Base-by-base conservation (phyloP, 1,284 basidiomycete genomes). In the Pyrrhoderma noxium region DNA sequence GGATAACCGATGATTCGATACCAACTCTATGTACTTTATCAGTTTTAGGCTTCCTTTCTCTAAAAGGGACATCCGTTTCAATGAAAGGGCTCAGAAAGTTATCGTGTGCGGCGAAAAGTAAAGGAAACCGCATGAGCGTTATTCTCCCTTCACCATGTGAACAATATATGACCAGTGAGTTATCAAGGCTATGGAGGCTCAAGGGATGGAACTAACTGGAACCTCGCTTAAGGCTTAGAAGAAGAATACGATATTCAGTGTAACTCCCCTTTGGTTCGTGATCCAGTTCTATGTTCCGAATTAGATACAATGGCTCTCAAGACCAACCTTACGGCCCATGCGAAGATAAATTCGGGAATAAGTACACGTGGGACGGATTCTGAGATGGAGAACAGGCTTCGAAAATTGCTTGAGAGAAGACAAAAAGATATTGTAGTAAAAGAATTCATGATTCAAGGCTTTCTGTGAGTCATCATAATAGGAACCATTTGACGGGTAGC, bases 61-160 rank as follows among this genome's bases (percentile, higher is more conserved):
- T 84, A 42, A 60, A 72, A 14, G 77, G 70, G 31, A 84, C 82
- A 0, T 59, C 64, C 18, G 67, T 85, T 52, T 66, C 67, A 19
- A 83, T 83, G 73, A 61, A 63, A 2, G 82, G 82, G 1, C 63
- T 84, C 31, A 74, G 82, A 11, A 54, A 50, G 25, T 66, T 83
- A 18, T 75, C 75, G 0, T 58, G 59, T 2, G 60, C 60, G n/a
- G 65, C 76, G 38, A 55, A 61, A 40, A 58, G 63, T 1, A 44
- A 50, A 43, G 67, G 71, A 18, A 58, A 65, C 18, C 55, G 66
- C 11, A 64, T 79, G 39, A 70, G 73, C 46, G 65, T 83, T 50
- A 73, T 79, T 58, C 70, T 80, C 31, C 79, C 82, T 16, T 64
- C 62, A 13, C 59, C 56, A 11, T 83, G 80, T 58, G 74, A 77